Conservation (phyloP, 208 protist species). For the Wallacemonas rigidus region DNA sequence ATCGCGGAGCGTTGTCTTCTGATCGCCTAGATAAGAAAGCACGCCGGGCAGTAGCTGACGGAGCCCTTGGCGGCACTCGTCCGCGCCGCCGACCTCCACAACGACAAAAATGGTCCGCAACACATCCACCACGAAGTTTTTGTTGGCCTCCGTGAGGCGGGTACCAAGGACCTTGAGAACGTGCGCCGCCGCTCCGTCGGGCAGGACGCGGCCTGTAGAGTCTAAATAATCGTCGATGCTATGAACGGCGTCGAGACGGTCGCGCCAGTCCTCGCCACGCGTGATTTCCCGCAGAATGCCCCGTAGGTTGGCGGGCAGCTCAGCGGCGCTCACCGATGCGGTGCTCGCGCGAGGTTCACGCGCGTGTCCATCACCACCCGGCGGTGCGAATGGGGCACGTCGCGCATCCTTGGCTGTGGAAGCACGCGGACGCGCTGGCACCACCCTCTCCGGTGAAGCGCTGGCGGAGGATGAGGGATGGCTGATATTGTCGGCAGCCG, state of each 20-base stretch:
- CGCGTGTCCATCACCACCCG: neutral
- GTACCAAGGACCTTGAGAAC: constrained; percentile 63
- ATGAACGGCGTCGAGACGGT: constrained; percentile 68
- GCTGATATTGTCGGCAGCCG: neutral
- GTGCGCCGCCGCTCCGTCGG: constrained; percentile 32
- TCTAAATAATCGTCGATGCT: constrained; percentile 62
- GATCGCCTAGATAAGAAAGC: constrained; percentile 75
- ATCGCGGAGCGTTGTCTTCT: constrained; percentile 79
- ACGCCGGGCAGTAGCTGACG: constrained; percentile 62
- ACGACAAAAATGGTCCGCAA: constrained; percentile 67
- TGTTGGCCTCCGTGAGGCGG: constrained; percentile 84
- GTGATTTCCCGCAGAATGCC: constrained; percentile 63
- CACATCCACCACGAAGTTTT: constrained; percentile 88
- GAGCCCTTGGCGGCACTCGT: constrained; percentile 49
- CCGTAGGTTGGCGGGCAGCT: constrained; percentile 28
- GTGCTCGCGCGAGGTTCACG: constrained; percentile 5
- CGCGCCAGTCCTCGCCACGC: constrained; percentile 66
- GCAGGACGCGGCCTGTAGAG: constrained; percentile 36
- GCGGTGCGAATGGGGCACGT: neutral
- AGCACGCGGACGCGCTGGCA: constrained; percentile 11
- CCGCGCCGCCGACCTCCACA: constrained; percentile 45
- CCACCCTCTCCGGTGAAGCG: constrained; percentile 5
- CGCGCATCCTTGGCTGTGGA: constrained; percentile 3
- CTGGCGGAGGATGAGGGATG: constrained; percentile 1
- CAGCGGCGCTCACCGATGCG: neutral